phyloP scores from a whole-genome alignment of 208 protist genomes.

The Strigomonas culicis region DNA sequence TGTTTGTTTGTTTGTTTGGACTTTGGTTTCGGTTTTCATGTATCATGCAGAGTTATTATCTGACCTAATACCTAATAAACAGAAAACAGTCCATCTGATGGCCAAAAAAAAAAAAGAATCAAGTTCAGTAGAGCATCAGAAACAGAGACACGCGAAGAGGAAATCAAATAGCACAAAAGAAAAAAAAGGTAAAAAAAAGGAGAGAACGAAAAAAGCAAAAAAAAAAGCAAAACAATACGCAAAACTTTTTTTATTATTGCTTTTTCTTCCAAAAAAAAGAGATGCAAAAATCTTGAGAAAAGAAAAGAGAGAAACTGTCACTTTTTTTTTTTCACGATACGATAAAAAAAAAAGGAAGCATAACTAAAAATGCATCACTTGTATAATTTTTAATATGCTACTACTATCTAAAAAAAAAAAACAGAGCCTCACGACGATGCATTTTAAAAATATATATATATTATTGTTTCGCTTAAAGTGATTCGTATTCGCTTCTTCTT shows the following conservation, averaged over 20 bases:
- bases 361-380: not conserved
- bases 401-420: slow-evolving; percentile 4
- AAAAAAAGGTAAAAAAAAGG: slow-evolving; percentile 7
- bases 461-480: not conserved
- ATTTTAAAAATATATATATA: slow-evolving; percentile 1
- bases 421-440: slow-evolving; percentile 8
- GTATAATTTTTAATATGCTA: not conserved
- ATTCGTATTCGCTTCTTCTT: not conserved
- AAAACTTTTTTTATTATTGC: slow-evolving; percentile 3
- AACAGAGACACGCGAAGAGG: too few relatives aligned
- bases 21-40: too few relatives aligned
- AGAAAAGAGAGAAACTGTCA: slow-evolving; percentile 5
- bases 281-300: not conserved
- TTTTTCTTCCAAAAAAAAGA: not conserved
- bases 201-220: slow-evolving; percentile 16
- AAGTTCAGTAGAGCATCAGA: too few relatives aligned
- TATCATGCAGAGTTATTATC: too few relatives aligned
- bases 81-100: too few relatives aligned
- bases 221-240: slow-evolving; percentile 14
- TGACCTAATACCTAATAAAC: too few relatives aligned
- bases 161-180: too few relatives aligned
- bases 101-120: not conserved
- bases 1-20: too few relatives aligned
- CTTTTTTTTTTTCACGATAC: not conserved
- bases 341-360: slow-evolving; percentile 16